Evolutionary conservation across 2,329 filamentous ascomycete genomes (phyloP), one percentile per base, ranked within the genome.

Genomic region (Metarhizium brunneum): DNA sequence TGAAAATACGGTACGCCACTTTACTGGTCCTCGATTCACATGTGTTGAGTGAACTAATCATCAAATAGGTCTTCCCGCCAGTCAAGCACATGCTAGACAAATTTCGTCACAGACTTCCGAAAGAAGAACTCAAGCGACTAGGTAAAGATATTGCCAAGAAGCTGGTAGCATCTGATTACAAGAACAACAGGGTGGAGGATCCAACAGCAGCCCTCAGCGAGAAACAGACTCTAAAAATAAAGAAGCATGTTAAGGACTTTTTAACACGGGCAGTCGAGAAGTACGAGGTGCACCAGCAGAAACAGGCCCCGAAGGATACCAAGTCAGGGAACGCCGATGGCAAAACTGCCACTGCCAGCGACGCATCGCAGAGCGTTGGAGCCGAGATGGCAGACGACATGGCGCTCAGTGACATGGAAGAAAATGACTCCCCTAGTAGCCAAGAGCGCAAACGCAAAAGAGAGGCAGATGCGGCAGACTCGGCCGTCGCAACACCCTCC

Each of bases 141-240:
- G 79, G 77, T 55, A 83, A 85, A 63, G 79, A 86, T 69, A 81
- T 92, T 50, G 85, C 85, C 56, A 96, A 96, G 72, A 95, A 92
- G 70, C 81, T 97, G 14, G 92, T 96, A 20, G 83, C 88, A 18
- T 94, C 90, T 0, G 92, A 97, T 69, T 96, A 89, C 73, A 95
- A 95, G 69, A 87, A 92, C 65, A 83, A 85, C 50, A 86, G 90
- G n/a, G 91, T 96, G 10, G 80, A 83, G 49, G 86, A 96, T 65
- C 92, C 91, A 0, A 89, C 83, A 13, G 67, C 68, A n/a, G 64
- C 68, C 51, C 86, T 96, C 60, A 82, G 80, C 32, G 81, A 88
- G 40, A 92, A 90, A 66, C 88, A 94, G 64, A 82, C 86, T 63
- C 86, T 86, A 66, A 90, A 91, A 60, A 83, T 96, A 57, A 95